phyloP scores from a whole-genome alignment of 345 rosid species.

The Conringia planisiliqua region DNA sequence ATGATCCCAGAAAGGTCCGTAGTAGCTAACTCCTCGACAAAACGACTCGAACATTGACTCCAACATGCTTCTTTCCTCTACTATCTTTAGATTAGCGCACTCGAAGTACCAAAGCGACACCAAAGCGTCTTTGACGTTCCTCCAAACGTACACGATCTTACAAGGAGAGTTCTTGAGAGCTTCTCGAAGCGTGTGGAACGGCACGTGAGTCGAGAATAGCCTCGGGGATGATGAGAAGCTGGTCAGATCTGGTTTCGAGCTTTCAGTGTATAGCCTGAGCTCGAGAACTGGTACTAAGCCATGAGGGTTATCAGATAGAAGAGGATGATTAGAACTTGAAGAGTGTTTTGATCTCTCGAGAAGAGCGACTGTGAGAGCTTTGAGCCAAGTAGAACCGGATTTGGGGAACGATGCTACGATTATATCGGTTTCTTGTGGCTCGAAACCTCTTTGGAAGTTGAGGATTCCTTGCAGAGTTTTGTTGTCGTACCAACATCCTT shows the following conservation, averaged over 20 bases:
- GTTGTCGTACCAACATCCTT: conserved; percentile 26
- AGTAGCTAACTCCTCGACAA: conserved; percentile 18
- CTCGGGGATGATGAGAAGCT: background rate
- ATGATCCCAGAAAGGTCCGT: conserved; percentile 33
- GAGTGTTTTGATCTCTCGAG: conserved; percentile 1
- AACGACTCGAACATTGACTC: conserved; percentile 27
- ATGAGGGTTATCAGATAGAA: conserved; percentile 14
- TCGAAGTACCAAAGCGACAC: conserved; percentile 27
- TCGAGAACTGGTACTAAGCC: conserved; percentile 12
- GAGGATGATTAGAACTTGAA: background rate
- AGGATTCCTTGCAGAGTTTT: conserved; percentile 29
- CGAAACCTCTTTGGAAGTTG: conserved; percentile 27
- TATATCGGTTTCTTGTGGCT: conserved; percentile 38
- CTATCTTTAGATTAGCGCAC: background rate
- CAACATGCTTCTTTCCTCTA: background rate
- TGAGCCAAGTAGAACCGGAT: conserved; percentile 60
- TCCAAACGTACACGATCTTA: conserved; percentile 26
- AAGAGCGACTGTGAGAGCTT: conserved; percentile 38
- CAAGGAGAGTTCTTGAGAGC: conserved; percentile 1
- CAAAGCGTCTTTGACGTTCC: conserved; percentile 28
- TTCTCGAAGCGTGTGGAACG: conserved; percentile 1
- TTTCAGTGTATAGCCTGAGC: background rate
- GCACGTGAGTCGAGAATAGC: conserved; percentile 26
- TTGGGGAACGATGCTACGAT: conserved; percentile 48
- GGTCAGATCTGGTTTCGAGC: background rate